Evolutionary conservation across 2,329 filamentous ascomycete species (phyloP).

Genomic region (Aspergillus aculeatinus): DNA sequence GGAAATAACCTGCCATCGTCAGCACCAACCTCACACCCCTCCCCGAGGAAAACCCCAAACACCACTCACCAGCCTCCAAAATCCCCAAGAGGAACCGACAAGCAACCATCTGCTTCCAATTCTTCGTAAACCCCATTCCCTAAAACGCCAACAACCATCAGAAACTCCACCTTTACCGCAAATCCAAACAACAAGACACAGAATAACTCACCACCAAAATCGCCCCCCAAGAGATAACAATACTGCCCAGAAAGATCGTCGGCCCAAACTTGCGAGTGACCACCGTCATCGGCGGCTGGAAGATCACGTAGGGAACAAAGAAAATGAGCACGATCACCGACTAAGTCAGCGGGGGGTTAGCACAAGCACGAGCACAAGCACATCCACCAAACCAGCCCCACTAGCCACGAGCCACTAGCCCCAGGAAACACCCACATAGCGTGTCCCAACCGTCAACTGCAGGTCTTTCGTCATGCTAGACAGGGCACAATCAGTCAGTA

Average conservation of each 20-base stretch:
- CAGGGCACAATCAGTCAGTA: constrained; percentile 43
- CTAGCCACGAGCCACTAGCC: neutral
- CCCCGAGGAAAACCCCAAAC: too few species aligned
- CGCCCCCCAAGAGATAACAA: constrained; percentile 31
- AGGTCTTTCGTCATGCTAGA: constrained; percentile 50
- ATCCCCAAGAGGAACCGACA: constrained; percentile 28
- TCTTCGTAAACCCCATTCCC: constrained; percentile 32
- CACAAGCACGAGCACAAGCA: neutral
- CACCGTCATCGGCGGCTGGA: constrained; percentile 33
- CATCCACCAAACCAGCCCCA: neutral
- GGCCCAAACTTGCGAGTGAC: constrained; percentile 34
- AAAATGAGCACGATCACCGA: constrained; percentile 35
- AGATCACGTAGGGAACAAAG: constrained; percentile 33
- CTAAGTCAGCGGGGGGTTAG: constrained; percentile 16
- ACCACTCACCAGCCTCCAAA: constrained; percentile 25
- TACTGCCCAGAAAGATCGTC: constrained; percentile 26
- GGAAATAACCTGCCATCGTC: constrained; percentile 67
- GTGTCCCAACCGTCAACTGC: constrained; percentile 26
- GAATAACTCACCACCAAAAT: constrained; percentile 27
- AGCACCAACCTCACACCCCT: constrained; percentile 48
- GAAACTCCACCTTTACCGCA: neutral
- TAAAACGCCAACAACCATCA: constrained; percentile 10
- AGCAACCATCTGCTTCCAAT: constrained; percentile 28
- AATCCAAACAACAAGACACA: neutral
- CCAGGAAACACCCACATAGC: constrained; percentile 24